Evolutionary conservation across 2,329 filamentous ascomycete species (phyloP), one percentile per base, ranked within the genome.

Genomic region (Clarireedia homoeocarpa): DNA sequence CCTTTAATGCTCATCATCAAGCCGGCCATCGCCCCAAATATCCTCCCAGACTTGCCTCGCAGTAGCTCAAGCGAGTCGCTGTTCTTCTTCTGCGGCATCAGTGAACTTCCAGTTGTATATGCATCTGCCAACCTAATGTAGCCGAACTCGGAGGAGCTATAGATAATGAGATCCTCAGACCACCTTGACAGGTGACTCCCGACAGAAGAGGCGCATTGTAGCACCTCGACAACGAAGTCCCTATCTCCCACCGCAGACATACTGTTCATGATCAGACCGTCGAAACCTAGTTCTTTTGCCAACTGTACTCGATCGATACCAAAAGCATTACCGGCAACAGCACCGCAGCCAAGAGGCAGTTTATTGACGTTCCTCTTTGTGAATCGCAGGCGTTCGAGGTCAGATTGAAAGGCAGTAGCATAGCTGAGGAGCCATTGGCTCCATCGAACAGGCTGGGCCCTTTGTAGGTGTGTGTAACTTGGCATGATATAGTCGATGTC

Each of bases 131-230:
- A 73, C 57, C 79, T 78, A 39, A 91, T 80, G 69, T 89, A 92
- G 17, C 83, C 82, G 67, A 92, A 94, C 69, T 67, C 66, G 56
- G 83, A 73, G 7, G 85, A 83, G 24, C 80, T 85, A 75, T 92
- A 91, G 67, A 95, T 81, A 73, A 95, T 95, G 58, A 95, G 74
- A 69, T 96, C 91, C 73, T 95, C 89, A 4, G 85, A 82, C 84
- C 87, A 92, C 14, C 62, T 82, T 55, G 81, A 88, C 63, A 95
- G 78, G 74, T 94, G 89, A 59, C 82, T 78, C 84, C 89, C 92
- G 61, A 95, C 75, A 66, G 86, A 87, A 30, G 81, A 80, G 5
- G 82, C 84, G 86, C 89, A 95, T 70, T 89, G 84, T 72, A 95
- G 81, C 1, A 82, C 84, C 74, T 95, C 89, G 56, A 88, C 79